Percentiles rank a stretch among this genome's conserved stretches.
These are phyloP conservation scores for Clitopilus hobsonii DNA, from an alignment of 768 basidiomycete species.

Conservation along the genomic window DNA sequence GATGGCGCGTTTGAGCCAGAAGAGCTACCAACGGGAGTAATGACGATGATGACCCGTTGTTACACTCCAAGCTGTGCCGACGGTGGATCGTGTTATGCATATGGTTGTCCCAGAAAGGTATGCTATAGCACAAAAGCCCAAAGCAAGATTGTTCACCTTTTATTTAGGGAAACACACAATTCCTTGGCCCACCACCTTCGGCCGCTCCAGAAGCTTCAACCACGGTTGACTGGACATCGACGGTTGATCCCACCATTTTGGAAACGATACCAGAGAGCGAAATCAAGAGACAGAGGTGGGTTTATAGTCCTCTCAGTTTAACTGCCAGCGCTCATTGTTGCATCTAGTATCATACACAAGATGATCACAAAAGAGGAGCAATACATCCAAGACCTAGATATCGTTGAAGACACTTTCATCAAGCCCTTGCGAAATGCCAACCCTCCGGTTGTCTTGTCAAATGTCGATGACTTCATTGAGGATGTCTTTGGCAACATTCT, in stretches of 20 bases:
- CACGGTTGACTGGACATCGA: slow-evolving; percentile 41
- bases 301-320: not conserved
- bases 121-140: slow-evolving; percentile 5
- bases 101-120: slow-evolving; percentile 72
- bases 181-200: slow-evolving; percentile 21
- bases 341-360: slow-evolving; percentile 81
- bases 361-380: slow-evolving; percentile 86
- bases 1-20: slow-evolving; percentile 59
- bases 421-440: slow-evolving; percentile 42
- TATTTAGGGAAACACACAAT: no score
- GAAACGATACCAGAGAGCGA: slow-evolving; percentile 67
- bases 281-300: slow-evolving; percentile 72
- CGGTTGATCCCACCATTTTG: slow-evolving; percentile 34
- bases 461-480: slow-evolving; percentile 80
- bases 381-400: slow-evolving; percentile 83
- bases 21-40: slow-evolving; percentile 81
- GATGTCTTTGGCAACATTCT: slow-evolving; percentile 88
- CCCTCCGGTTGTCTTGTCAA: slow-evolving; percentile 38
- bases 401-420: slow-evolving; percentile 65
- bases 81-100: slow-evolving; percentile 77
- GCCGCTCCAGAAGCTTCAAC: slow-evolving; percentile 25
- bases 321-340: not conserved
- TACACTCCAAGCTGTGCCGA: slow-evolving; percentile 86
- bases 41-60: slow-evolving; percentile 87
- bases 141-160: slow-evolving; percentile 2